Percentiles rank a stretch among this genome's conserved stretches.
Conservation (phyloP, 345 rosid genomes). For the Camelina hispida region DNA sequence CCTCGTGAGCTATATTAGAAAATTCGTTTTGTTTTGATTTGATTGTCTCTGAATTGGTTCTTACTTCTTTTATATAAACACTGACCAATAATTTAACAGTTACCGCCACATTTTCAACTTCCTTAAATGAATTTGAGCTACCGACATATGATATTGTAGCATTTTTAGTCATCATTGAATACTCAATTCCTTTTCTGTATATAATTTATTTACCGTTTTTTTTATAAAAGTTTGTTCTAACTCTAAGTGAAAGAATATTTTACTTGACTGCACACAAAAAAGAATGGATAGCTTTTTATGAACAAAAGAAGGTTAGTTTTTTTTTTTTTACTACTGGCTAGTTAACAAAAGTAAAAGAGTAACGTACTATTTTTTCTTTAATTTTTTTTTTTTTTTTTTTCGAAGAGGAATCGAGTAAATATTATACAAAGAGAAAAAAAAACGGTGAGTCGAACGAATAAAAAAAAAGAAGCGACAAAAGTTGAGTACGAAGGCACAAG, state of each 20-base stretch:
- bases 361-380: not conserved
- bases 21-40: no score
- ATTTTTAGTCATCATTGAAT: no score
- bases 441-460: slow-evolving; percentile 24
- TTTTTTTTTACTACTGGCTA: no score
- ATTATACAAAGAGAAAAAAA: not conserved
- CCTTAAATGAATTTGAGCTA: slow-evolving; percentile 20
- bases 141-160: slow-evolving; percentile 13
- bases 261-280: not conserved
- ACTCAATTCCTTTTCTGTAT: not conserved
- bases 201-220: not conserved
- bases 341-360: not conserved
- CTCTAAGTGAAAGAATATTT: not conserved
- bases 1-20: no score
- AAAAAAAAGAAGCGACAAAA: slow-evolving; percentile 37
- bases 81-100: no score
- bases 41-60: no score
- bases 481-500: slow-evolving; percentile 43
- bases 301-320: no score
- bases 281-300: not conserved
- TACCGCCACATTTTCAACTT: no score
- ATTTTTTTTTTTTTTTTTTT: slow-evolving; percentile 12
- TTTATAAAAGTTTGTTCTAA: not conserved
- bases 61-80: no score
- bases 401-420: slow-evolving; percentile 35